A percentile compares a stretch with the other conserved stretches of the same genome.
phyloP scores from a whole-genome alignment of 164 flowering plant genomes.

The Kalanchoe fedtschenkoi region DNA sequence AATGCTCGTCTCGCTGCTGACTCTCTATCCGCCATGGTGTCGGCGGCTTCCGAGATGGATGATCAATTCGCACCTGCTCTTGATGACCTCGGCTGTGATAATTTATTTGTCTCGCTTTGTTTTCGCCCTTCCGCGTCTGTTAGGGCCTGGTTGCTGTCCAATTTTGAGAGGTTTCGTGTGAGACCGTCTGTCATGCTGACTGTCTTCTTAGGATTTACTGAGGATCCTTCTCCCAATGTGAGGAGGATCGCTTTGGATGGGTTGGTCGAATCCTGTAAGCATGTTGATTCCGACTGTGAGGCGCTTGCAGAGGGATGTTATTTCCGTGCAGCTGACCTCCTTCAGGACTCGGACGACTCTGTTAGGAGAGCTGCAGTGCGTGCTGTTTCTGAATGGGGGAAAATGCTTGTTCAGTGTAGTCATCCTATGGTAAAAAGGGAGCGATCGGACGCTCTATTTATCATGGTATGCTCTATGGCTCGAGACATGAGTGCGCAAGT shows the following conservation, averaged over 20 bases:
- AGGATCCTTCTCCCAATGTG: conserved; percentile 69
- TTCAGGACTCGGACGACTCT: conserved; percentile 42
- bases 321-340: conserved; percentile 54
- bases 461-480: conserved; percentile 69
- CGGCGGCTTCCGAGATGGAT: conserved; percentile 17
- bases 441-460: conserved; percentile 48
- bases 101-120: conserved; percentile 28
- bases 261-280: conserved; percentile 24
- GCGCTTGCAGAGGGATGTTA: conserved; percentile 42
- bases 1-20: conserved; percentile 24
- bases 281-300: conserved; percentile 20
- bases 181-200: conserved; percentile 29
- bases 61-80: neutral
- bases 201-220: conserved; percentile 49
- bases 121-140: conserved; percentile 25
- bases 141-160: conserved; percentile 40
- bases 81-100: conserved; percentile 20
- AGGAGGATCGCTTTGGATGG: conserved; percentile 60
- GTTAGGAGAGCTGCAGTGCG: conserved; percentile 59
- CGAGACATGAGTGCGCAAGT: conserved; percentile 74
- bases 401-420: conserved; percentile 25
- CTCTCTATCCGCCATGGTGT: conserved; percentile 26
- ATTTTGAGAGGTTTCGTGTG: conserved; percentile 27
- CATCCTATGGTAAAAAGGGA: conserved; percentile 17
- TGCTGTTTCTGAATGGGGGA: conserved; percentile 54